These are phyloP conservation scores for Epichloe uncinata DNA, from an alignment of 2,329 filamentous ascomycete genomes.

Conservation along the genomic window DNA sequence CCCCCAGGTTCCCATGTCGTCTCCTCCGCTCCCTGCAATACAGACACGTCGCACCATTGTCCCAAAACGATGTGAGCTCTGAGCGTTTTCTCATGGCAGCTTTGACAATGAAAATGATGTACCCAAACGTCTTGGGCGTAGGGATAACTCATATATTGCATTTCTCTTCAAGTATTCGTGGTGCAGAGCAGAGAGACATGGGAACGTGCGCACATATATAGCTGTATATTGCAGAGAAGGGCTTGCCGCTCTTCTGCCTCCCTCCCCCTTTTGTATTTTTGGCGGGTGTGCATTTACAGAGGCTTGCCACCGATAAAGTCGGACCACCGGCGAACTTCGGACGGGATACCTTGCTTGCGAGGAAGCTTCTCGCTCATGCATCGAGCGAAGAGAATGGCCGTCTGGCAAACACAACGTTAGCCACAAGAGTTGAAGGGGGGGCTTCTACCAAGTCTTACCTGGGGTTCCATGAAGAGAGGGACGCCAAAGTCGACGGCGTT, in stretches of 20 bases:
- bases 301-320: conserved; percentile 86
- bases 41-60: too few species aligned
- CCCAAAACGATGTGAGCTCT: too few species aligned
- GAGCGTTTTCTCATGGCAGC: too few species aligned
- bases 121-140: too few species aligned
- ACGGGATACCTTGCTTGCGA: conserved; percentile 72
- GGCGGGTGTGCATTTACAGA: conserved; percentile 29
- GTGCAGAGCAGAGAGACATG: too few species aligned
- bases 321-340: conserved; percentile 87
- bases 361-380: conserved; percentile 97
- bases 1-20: not conserved
- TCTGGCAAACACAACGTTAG: conserved; percentile 38
- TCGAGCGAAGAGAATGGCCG: conserved; percentile 86
- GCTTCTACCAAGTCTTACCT: conserved; percentile 46
- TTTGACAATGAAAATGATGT: too few species aligned
- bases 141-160: too few species aligned
- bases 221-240: not conserved
- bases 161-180: not conserved
- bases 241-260: not conserved
- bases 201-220: not conserved
- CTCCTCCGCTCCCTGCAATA: conserved; percentile 20
- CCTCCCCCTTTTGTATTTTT: not conserved
- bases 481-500: conserved; percentile 98
- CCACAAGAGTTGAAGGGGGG: not conserved
- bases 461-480: conserved; percentile 95